Conservation (phyloP, 441 rosid species). For the Erodium texanum region DNA sequence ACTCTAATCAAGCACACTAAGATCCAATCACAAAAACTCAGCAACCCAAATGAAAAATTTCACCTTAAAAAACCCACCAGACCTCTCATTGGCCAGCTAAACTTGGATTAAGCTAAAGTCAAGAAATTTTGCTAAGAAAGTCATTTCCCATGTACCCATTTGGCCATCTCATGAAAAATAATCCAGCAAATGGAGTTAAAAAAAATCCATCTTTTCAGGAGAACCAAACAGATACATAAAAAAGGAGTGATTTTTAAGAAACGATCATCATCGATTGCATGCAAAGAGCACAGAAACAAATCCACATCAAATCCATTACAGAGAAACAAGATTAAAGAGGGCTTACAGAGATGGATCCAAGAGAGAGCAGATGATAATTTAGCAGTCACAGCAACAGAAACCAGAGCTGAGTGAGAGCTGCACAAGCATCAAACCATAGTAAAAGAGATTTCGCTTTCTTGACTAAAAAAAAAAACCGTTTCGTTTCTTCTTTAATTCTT, state of each 20-base stretch:
- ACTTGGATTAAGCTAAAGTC: background rate
- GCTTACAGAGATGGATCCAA: background rate
- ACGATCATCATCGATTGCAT: background rate
- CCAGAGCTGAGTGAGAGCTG: constrained; percentile 5
- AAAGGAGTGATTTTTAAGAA: background rate
- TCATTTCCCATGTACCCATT: background rate
- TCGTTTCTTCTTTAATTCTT: background rate
- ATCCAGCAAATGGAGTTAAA: background rate
- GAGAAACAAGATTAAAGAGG: background rate
- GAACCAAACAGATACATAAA: background rate
- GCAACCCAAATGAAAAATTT: background rate
- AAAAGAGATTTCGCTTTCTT: constrained; percentile 27
- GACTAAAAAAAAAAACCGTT: constrained; percentile 26
- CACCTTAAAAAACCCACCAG: background rate
- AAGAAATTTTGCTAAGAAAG: background rate
- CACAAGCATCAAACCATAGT: background rate
- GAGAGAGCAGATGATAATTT: background rate
- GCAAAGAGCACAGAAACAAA: background rate
- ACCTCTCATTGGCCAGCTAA: background rate
- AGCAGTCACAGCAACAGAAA: background rate
- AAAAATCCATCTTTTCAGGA: background rate
- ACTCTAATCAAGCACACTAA: background rate
- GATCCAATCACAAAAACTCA: background rate
- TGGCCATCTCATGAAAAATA: background rate
- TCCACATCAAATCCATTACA: background rate